Percentiles rank a stretch among this genome's conserved stretches.
phyloP scores from a whole-genome alignment of 2,329 filamentous ascomycete species.

The Aspergillus tamarii region DNA sequence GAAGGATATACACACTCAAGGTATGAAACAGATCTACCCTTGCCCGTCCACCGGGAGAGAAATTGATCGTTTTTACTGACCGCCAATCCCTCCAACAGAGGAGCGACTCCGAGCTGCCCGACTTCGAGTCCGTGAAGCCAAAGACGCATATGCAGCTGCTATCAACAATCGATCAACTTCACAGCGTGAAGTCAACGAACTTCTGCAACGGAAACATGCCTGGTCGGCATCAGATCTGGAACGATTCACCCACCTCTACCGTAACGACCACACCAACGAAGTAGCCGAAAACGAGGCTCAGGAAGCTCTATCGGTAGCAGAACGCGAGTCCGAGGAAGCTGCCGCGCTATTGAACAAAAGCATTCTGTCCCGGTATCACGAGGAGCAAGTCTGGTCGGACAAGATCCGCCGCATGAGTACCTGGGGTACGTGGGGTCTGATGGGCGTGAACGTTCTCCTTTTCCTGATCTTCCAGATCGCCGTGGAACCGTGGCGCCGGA shows the following conservation, averaged over 20 bases:
- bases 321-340: conserved; percentile 78
- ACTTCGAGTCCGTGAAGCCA: conserved; percentile 68
- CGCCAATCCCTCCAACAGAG: conserved; percentile 43
- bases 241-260: conserved; percentile 89
- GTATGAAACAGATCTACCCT: conserved; percentile 37
- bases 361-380: conserved; percentile 91
- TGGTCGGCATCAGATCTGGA: conserved; percentile 89
- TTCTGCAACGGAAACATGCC: conserved; percentile 89
- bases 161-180: conserved; percentile 82
- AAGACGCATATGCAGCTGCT: conserved; percentile 78
- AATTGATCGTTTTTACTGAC: conserved; percentile 8
- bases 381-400: conserved; percentile 99
- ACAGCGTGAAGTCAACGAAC: conserved; percentile 91
- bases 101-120: conserved; percentile 59
- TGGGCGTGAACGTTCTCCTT: conserved; percentile 92
- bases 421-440: conserved; percentile 97
- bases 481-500: conserved; percentile 88
- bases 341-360: conserved; percentile 74
- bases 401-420: conserved; percentile 95
- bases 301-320: conserved; percentile 71
- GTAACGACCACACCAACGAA: conserved; percentile 91
- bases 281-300: conserved; percentile 75
- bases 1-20: conserved; percentile 70
- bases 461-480: conserved; percentile 85
- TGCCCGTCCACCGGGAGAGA: neutral